Conservation (phyloP, 139 green algal species). For the Asterochloris erici region DNA sequence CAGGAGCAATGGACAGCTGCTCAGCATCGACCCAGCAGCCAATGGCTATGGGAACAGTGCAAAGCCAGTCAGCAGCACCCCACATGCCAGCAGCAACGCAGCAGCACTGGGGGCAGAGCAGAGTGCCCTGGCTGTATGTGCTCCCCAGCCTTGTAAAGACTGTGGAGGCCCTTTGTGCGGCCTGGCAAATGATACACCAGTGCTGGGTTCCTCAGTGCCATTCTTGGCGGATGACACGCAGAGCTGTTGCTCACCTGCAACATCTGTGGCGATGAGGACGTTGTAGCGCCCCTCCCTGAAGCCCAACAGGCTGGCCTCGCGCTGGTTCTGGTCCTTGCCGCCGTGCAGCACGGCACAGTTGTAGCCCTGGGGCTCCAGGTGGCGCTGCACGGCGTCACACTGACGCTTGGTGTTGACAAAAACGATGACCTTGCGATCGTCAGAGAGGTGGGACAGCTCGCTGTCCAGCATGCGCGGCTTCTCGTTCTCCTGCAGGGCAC, state of each 20-base stretch:
- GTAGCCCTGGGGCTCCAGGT: conserved; percentile 70
- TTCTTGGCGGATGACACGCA: too few species aligned
- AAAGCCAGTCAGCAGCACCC: too few species aligned
- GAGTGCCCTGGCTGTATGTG: too few species aligned
- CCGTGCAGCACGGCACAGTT: conserved; percentile 82
- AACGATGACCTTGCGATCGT: conserved; percentile 76
- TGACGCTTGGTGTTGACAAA: conserved; percentile 95
- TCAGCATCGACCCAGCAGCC: too few species aligned
- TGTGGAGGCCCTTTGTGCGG: too few species aligned
- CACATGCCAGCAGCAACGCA: too few species aligned
- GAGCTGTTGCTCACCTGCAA: conserved; percentile 48
- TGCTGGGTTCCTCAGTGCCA: too few species aligned
- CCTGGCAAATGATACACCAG: too few species aligned
- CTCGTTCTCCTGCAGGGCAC: conserved; percentile 73
- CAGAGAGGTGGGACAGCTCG: conserved; percentile 25
- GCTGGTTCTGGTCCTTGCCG: conserved; percentile 88
- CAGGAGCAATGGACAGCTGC: too few species aligned
- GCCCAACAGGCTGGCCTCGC: conserved; percentile 71
- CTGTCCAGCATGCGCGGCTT: conserved; percentile 64
- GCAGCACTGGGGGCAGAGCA: too few species aligned
- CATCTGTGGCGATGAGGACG: conserved; percentile 96
- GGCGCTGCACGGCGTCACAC: conserved; percentile 80
- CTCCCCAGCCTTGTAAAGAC: too few species aligned
- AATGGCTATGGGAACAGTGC: too few species aligned
- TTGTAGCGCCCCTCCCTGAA: conserved; percentile 91